phyloP scores from a whole-genome alignment of 352 stramenopile genomes.

The Pythium folliculosum region DNA sequence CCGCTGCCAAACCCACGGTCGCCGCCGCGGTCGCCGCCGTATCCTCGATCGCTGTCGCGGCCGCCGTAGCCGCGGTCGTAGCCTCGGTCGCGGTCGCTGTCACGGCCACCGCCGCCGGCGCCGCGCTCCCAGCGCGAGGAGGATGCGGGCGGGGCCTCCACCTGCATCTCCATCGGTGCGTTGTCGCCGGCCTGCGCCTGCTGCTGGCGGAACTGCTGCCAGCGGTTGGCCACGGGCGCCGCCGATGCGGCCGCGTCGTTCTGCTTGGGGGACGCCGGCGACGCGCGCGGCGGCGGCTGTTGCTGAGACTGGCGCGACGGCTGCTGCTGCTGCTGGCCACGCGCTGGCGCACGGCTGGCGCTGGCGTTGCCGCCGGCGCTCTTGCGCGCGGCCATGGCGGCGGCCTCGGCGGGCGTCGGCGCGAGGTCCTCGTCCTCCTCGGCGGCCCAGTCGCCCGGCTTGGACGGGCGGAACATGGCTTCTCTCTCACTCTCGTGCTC shows the following conservation, averaged over 20 bases:
- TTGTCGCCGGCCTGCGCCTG: slow-evolving; percentile 8
- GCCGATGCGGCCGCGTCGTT: slow-evolving; percentile 1
- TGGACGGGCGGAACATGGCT: slow-evolving; percentile 69
- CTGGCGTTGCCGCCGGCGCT: not conserved
- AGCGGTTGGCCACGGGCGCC: slow-evolving; percentile 27
- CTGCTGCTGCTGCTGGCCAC: not conserved
- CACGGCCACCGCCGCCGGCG: slow-evolving; percentile 19
- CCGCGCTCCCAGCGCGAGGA: slow-evolving; percentile 11
- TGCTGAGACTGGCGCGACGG: slow-evolving; percentile 4
- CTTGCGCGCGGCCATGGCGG: slow-evolving; percentile 18
- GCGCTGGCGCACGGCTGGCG: not conserved
- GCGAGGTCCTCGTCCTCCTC: slow-evolving; percentile 60
- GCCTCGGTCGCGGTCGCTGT: slow-evolving; percentile 1
- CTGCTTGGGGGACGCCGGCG: slow-evolving; percentile 1
- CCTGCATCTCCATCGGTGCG: not conserved
- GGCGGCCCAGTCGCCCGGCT: slow-evolving; percentile 72
- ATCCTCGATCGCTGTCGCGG: not conserved
- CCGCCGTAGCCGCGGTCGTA: slow-evolving; percentile 12
- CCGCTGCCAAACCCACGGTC: slow-evolving; percentile 32
- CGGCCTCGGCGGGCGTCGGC: slow-evolving; percentile 12
- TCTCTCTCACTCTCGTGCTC: not conserved
- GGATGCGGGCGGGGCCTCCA: not conserved
- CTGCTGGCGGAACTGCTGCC: slow-evolving; percentile 26
- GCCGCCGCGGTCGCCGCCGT: slow-evolving; percentile 22
- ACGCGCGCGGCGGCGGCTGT: not conserved